Evolutionary conservation across 352 stramenopile species (phyloP).

Genomic region (Phytopythium cucurbitacearum): DNA sequence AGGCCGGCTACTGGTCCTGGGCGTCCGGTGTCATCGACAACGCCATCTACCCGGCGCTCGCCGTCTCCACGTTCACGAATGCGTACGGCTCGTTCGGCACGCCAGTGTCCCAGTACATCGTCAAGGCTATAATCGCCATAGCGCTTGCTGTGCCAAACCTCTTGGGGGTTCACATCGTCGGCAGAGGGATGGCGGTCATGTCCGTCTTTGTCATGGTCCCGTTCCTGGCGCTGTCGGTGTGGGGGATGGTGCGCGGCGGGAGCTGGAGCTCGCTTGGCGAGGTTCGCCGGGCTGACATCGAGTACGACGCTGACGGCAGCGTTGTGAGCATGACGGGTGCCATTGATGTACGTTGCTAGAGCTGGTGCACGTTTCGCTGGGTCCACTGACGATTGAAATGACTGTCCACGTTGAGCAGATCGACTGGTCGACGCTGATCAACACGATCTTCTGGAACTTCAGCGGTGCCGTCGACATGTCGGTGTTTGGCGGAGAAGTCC

Average conservation of each 20-base stretch:
- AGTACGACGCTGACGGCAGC: slow-evolving; percentile 22
- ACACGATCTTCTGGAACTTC: slow-evolving; percentile 96
- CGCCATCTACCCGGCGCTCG: slow-evolving; percentile 88
- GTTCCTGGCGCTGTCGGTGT: slow-evolving; percentile 76
- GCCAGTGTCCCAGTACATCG: slow-evolving; percentile 27
- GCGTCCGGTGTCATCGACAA: slow-evolving; percentile 91
- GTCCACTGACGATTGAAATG: slow-evolving; percentile 11
- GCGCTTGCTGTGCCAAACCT: slow-evolving; percentile 36
- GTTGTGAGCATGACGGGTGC: slow-evolving; percentile 34
- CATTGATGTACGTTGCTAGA: slow-evolving; percentile 12
- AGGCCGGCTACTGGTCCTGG: slow-evolving; percentile 83
- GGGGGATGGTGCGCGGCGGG: slow-evolving; percentile 17
- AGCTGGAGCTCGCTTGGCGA: slow-evolving; percentile 34
- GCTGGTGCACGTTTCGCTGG: neutral
- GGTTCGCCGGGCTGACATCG: slow-evolving; percentile 30
- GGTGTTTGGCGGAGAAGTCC: slow-evolving; percentile 88
- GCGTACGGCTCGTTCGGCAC: slow-evolving; percentile 27
- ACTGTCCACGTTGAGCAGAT: slow-evolving; percentile 14
- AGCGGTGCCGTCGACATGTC: slow-evolving; percentile 90
- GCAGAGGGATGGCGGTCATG: slow-evolving; percentile 66
- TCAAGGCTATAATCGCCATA: slow-evolving; percentile 41
- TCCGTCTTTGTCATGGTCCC: slow-evolving; percentile 87
- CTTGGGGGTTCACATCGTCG: slow-evolving; percentile 76
- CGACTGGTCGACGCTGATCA: slow-evolving; percentile 86
- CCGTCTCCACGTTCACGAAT: slow-evolving; percentile 35